Conservation (phyloP, 2,329 filamentous ascomycete species). For the Coniochaeta pulveracea region DNA sequence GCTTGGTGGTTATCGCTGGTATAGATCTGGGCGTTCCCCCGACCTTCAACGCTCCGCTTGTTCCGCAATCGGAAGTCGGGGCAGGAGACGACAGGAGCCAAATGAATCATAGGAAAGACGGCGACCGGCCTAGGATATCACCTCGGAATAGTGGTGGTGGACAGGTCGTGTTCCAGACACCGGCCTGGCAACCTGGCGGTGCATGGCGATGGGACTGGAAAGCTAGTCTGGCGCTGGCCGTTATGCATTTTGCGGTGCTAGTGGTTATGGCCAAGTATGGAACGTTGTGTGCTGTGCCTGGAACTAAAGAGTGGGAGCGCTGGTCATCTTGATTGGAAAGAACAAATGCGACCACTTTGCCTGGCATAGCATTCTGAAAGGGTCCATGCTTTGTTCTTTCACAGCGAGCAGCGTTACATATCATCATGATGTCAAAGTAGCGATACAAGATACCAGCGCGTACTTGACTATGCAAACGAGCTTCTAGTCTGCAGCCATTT, state of each 20-base stretch:
- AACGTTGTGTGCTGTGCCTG: constrained; percentile 18
- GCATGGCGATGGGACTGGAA: constrained; percentile 21
- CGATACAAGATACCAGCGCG: too few relatives aligned
- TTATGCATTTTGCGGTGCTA: constrained; percentile 22
- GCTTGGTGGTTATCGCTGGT: constrained; percentile 57
- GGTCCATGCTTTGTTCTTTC: too few relatives aligned
- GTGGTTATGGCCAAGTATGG: constrained; percentile 18
- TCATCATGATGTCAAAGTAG: too few relatives aligned
- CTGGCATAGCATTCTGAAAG: too few relatives aligned
- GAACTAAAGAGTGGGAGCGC: not conserved
- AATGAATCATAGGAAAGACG: not conserved
- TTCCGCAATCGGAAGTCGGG: not conserved
- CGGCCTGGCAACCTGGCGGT: constrained; percentile 1
- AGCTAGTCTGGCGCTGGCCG: constrained; percentile 19
- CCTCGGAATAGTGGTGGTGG: not conserved
- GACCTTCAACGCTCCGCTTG: not conserved
- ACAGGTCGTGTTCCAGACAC: not conserved
- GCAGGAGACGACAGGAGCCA: not conserved
- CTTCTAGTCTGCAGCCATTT: constrained; percentile 19
- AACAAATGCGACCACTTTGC: too few relatives aligned
- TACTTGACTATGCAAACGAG: too few relatives aligned
- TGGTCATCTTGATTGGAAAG: not conserved
- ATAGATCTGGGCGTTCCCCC: constrained; percentile 40
- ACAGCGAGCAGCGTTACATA: too few relatives aligned
- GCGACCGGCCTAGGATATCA: not conserved